A percentile compares a stretch with the other conserved stretches of the same genome.
phyloP scores from a whole-genome alignment of 192 early-diverging fungal species.

The Coemansia asiatica region DNA sequence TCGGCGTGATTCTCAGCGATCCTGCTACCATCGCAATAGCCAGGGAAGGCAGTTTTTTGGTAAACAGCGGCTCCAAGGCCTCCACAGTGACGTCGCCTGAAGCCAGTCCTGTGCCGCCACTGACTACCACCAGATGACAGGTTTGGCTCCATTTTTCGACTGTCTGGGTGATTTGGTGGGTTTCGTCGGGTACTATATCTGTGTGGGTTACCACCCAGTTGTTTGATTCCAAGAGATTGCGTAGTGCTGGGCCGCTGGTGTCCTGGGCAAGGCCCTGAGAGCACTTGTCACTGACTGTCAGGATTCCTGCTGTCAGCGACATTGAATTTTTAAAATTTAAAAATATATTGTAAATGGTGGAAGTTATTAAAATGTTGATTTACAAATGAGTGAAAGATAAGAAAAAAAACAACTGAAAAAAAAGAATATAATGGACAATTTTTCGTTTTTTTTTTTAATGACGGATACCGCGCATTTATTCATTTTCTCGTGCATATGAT shows the following conservation, averaged over 20 bases:
- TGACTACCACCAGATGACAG: conserved; percentile 73
- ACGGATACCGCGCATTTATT: too few species aligned
- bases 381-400: too few species aligned
- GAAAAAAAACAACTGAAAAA: too few species aligned
- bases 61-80: conserved; percentile 74
- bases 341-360: too few species aligned
- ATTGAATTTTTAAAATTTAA: neutral
- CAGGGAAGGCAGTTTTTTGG: conserved; percentile 71
- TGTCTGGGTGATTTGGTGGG: conserved; percentile 52
- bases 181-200: conserved; percentile 58
- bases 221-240: conserved; percentile 25
- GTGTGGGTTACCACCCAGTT: conserved; percentile 43
- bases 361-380: too few species aligned
- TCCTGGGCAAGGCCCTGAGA: conserved; percentile 56
- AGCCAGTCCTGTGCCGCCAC: conserved; percentile 93
- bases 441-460: conserved; percentile 53
- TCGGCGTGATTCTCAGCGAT: conserved; percentile 79
- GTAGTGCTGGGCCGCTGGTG: conserved; percentile 65
- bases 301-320: conserved; percentile 34
- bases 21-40: conserved; percentile 72
- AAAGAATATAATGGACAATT: conserved; percentile 38
- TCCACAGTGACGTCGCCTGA: conserved; percentile 85
- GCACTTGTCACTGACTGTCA: conserved; percentile 68
- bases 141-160: conserved; percentile 57
- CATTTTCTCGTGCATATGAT: too few species aligned